Base-by-base conservation (phyloP, 441 rosid species). In the Bocquillonia castaneifolia region DNA sequence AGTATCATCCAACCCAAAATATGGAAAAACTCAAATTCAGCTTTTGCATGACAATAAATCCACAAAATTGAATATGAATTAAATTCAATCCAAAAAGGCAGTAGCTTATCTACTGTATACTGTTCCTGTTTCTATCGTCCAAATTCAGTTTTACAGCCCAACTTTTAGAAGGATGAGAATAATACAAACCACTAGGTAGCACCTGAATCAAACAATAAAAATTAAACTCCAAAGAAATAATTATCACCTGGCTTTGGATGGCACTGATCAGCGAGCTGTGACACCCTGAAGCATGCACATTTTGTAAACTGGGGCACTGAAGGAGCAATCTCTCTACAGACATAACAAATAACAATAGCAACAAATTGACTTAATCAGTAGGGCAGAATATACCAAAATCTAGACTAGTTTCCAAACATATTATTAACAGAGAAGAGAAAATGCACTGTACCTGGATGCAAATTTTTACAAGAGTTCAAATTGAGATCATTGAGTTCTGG, bases 401-500 rank as follows among this genome's bases (percentile, higher is more conserved):
- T 25, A 40, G 14, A 20, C 14, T 40, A 60, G 25, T 63, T 44
- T 47, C 73, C n/a, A 59, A 66, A 67, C 25, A 54, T 57, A 55
- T 59, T 57, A 68, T 57, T 31, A 44, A 39, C 6, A 25, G 39
- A 32, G 56, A 26, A 59, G 63, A 22, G 60, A 48, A 51, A 52
- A 60, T 7, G 23, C n/a, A 51, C 10, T 22, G 39, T 78, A 89
- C 96, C 96, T 40, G 97, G 91, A 68, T 87, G 85, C 80, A 94
- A 80, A 76, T 88, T 90, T 71, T 67, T 81, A 71, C 99, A 94
- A 6, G 87, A 83, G 56, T 87, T 90, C 45, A 94, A 77, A 79
- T 92, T 94, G 80, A 94, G 81, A 71, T 94, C 96, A 63, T 70
- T 63, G 73, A 94, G 95, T 75, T 88, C 92, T 28, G 98, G 97